Base-by-base conservation (phyloP, 2,329 filamentous ascomycete genomes). In the Onygenales sp. region DNA sequence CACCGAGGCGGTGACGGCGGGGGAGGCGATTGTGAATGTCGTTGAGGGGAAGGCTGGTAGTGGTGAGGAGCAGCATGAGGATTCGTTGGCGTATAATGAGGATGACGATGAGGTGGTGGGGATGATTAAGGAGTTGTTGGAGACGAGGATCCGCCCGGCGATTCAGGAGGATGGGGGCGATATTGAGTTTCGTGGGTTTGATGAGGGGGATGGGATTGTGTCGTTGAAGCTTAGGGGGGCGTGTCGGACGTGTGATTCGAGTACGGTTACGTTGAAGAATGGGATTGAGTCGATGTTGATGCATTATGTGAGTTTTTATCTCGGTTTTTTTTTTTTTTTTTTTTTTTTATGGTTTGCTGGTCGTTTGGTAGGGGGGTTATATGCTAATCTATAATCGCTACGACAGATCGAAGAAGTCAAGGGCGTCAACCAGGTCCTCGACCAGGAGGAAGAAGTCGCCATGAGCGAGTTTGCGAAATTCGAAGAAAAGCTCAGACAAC, bases 281-380 rank as follows among this genome's bases (percentile, higher is more conserved):
- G 93, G 93, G 6, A 98, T 98, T 61, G 93, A 98, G 78, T 89
- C 88, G 60, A 97, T 98, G 93, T 71, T 97, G 68, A 96, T 95
- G 89, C 89, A 92, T 70, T 93, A 93, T 70, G 87, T 90, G 71
- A 80, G 86, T 82, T 45, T 38, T 14, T 51, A 51, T 35, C 13
- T 8, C 10, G 17, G 7, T 11, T 42, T 42, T 51, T 44, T 21
- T 51, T 50, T 5, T 35, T 51, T 31, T 46, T 43, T 50, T n/a
- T 45, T 53, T 43, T 27, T 54, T 51, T 32, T 33, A 13, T 8
- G 43, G 43, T 62, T 66, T 50, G 66, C 50, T 54, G 54, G 39
- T 63, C 41, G 48, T 41, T 38, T 7, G 2, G 35, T 38, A 7
- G 35, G 9, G 42, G 38, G 13, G 7, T 47, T 17, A 17, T 43